phyloP scores from a whole-genome alignment of 1,284 basidiomycete genomes.

The Marasmius tenuissimus region DNA sequence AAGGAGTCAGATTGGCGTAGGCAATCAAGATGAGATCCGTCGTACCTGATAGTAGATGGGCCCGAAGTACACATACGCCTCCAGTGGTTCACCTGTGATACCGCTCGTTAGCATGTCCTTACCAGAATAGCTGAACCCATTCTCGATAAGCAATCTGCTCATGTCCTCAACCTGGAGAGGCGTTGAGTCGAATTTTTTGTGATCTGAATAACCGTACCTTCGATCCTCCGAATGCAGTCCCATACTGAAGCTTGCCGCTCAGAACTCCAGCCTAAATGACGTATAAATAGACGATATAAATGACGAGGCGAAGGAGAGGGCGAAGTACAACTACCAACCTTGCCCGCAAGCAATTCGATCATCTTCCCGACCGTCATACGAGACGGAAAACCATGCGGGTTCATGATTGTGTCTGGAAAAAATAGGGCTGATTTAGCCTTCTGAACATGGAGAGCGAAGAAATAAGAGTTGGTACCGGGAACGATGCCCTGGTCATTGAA shows the following conservation, averaged over 20 bases:
- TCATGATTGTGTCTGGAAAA: constrained; percentile 94
- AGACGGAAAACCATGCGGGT: constrained; percentile 99
- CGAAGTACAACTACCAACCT: constrained; percentile 45
- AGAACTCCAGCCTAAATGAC: constrained; percentile 78
- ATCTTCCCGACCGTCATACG: constrained; percentile 99
- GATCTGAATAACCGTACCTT: constrained; percentile 54
- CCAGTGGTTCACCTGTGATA: constrained; percentile 94
- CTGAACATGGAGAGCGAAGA: not conserved
- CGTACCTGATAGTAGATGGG: constrained; percentile 96
- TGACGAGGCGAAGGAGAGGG: constrained; percentile 7
- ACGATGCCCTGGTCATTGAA: constrained; percentile 98
- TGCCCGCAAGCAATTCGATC: constrained; percentile 98
- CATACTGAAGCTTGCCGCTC: constrained; percentile 85
- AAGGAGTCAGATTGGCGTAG: constrained; percentile 11
- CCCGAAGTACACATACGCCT: constrained; percentile 98
- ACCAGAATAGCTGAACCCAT: constrained; percentile 96
- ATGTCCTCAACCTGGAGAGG: constrained; percentile 88
- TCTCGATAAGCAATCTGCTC: constrained; percentile 92
- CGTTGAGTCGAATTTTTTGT: not conserved
- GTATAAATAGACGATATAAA: constrained; percentile 3
- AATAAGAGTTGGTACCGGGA: constrained; percentile 58
- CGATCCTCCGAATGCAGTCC: constrained; percentile 96
- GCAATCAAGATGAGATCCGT: not conserved
- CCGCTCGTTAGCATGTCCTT: constrained; percentile 99
- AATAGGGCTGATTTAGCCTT: constrained; percentile 1